These are phyloP conservation scores for Primulina eburnea DNA, from an alignment of 257 asterid genomes.

Conservation along the genomic window DNA sequence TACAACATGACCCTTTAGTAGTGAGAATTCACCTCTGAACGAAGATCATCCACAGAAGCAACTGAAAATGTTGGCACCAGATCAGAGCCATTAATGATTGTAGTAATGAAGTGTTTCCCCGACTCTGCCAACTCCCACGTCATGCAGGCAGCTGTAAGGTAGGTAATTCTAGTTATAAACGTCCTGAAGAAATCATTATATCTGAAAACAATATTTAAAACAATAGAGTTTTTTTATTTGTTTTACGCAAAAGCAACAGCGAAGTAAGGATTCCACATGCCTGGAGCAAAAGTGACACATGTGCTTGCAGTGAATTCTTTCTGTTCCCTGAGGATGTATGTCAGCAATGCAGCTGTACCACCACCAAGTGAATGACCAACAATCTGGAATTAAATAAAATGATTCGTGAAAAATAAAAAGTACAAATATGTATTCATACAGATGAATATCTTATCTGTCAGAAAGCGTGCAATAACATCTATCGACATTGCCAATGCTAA, in stretches of 20 bases:
- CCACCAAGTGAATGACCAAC: slow-evolving; percentile 95
- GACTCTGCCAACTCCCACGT: slow-evolving; percentile 89
- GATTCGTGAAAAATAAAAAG: neutral
- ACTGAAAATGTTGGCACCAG: slow-evolving; percentile 83
- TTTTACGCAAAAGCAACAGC: neutral
- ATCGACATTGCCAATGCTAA: neutral
- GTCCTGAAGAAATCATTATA: neutral
- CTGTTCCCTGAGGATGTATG: slow-evolving; percentile 81
- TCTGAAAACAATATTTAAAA: neutral
- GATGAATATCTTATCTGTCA: neutral
- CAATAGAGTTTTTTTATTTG: neutral
- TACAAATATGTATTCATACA: slow-evolving; percentile 2
- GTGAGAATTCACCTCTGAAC: slow-evolving; percentile 59
- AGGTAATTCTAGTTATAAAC: slow-evolving; percentile 18
- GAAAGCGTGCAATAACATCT: neutral
- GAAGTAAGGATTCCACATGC: slow-evolving; percentile 31
- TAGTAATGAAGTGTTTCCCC: slow-evolving; percentile 71
- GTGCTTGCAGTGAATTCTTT: slow-evolving; percentile 63
- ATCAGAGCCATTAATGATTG: slow-evolving; percentile 80
- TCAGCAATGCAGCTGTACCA: slow-evolving; percentile 83
- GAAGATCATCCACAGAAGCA: slow-evolving; percentile 78
- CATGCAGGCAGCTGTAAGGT: slow-evolving; percentile 73
- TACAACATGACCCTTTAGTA: slow-evolving; percentile 11
- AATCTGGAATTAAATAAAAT: slow-evolving; percentile 43
- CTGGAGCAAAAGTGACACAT: slow-evolving; percentile 82